Evolutionary conservation across 2,329 filamentous ascomycete genomes (phyloP), one percentile per base, ranked within the genome.

Genomic region (Phialophora chinensis): DNA sequence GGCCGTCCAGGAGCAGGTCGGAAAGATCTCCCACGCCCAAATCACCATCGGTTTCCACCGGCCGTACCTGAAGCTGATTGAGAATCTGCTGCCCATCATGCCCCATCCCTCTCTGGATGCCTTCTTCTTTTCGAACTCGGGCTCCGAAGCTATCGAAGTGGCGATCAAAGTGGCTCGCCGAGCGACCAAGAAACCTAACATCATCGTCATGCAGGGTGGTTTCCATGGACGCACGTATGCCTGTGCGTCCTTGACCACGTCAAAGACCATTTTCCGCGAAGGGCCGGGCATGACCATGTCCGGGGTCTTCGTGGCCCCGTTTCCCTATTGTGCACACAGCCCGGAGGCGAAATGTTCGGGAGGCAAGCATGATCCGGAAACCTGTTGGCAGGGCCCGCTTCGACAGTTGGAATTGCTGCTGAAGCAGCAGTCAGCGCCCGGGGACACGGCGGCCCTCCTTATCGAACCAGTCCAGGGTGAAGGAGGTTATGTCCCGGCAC

Each of bases 391-490:
- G 35, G 14, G 14, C 4, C 35, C 35, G 5, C 35, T 42, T 42
- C 35, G 35, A 42, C 35, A 42, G 35, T 42, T 42, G 14, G 35
- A 42, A 42, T 42, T 42, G 35, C 35, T 42, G 14, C 35, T 42
- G 35, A 42, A 42, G 35, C 35, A 42, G 14, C 35, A 42, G 14
- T 42, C 35, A 7, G 35, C 35, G 35, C 35, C 35, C 14, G 35
- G 14, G 14, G 35, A 42, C 35, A 42, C 35, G 35, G 35, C 35
- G 35, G 87, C 89, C 0, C 83, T 95, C 0, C 81, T 95, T 17
- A 88, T 94, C 47, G 35, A 42, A 17, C 35, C 35, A 42, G 35
- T 42, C 14, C 35, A 42, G 14, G 35, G 35, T 3, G 35, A 42
- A 17, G 35, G 35, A 17, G 35, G 35, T 17, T 42, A 42, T 42